Base-by-base conservation (phyloP, 1,139 yeast species). In the Saccharomycopsis phalli region DNA sequence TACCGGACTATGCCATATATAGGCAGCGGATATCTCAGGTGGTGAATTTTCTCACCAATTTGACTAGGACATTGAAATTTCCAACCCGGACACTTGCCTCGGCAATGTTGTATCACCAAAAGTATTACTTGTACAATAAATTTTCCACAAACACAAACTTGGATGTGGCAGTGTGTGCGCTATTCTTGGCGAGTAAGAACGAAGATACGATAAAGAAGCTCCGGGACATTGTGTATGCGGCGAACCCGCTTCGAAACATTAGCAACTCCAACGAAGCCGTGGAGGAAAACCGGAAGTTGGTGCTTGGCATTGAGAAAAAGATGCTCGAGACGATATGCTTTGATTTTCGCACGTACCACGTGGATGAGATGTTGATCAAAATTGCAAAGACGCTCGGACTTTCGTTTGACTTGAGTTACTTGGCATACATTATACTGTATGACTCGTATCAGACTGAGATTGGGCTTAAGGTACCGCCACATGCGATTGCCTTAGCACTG, bases 161-260 rank as follows among this genome's bases (percentile, higher is more conserved):
- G 51, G 79, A 79, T 33, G 72, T 81, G 18, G 87, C 84, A 0
- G 60, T 81, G 4, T 73, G 94, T 4, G 74, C 93, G 45, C 55
- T 91, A n/a, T 74, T 86, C 47, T 68, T 87, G 27, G 84, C 96
- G 2, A 68, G 81, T 34, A 88, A 91, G 57, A 76, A 79, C 51
- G 95, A 86, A 54, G 97, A 88, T 55, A 87, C 94, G 32, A 79
- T 88, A 31, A 88, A 88, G 58, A 81, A 83, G 52, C 61, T 81
- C 14, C 66, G 76, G 45, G 91, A 83, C 40, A 70, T 81, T 36
- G 52, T 60, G 6, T 55, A 56, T 20, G 63, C 61, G 0, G 55
- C 56, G 40, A 46, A 51, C 40, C 43, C 34, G 6, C 19, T 44
- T 30, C 34, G 41, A 36, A 37, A 37, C 19, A 21, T 19, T 23